Evolutionary conservation across 805 yeast genomes (phyloP), one percentile per base, ranked within the genome.

Genomic region (Diddensiella caesifluorescens): DNA sequence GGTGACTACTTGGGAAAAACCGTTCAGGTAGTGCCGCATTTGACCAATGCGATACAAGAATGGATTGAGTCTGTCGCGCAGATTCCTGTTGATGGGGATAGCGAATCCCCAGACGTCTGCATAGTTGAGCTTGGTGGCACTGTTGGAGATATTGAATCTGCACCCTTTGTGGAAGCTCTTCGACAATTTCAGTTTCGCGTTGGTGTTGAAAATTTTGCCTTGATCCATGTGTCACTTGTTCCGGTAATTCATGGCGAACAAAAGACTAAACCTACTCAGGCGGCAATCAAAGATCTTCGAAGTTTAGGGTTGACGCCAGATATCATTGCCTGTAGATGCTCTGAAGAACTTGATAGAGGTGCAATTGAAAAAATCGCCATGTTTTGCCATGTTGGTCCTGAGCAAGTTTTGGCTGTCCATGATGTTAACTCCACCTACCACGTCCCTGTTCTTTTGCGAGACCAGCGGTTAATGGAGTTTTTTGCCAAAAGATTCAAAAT

Each of bases 301-400:
- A 84, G 95, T 35, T 70, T 90, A 47, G 99, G 99, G 57, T 76
- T 92, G 62, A 78, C 81, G 28, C 97, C 97, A 16, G 97, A 92
- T 65, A 82, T 92, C 79, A 87, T 92, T 69, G 98, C 97, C 44
- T 90, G 97, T 71, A 80, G 99, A 71, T 92, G 99, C 71, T 74
- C 86, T 39, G 83, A 83, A 53, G 75, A 75, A 59, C 75, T 92
- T 54, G 95, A 84, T 57, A 67, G 68, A 45, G 79, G 88, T 51
- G 88, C 96, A n/a, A 85, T 83, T 59, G 90, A 84, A 51, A 92
- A 92, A 69, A 90, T 92, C 60, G 92, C 97, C 46, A 92, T 92
- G 97, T 92, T 92, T 69, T 90, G 97, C 66, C 97, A 92, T 61
- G 98, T 92, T 54, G 97, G 96, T 22, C 85, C 95, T n/a, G 88